Evolutionary conservation across 177 flowering plant species (phyloP), one percentile per base, ranked within the genome.

Genomic region (Vitis hybrid): DNA sequence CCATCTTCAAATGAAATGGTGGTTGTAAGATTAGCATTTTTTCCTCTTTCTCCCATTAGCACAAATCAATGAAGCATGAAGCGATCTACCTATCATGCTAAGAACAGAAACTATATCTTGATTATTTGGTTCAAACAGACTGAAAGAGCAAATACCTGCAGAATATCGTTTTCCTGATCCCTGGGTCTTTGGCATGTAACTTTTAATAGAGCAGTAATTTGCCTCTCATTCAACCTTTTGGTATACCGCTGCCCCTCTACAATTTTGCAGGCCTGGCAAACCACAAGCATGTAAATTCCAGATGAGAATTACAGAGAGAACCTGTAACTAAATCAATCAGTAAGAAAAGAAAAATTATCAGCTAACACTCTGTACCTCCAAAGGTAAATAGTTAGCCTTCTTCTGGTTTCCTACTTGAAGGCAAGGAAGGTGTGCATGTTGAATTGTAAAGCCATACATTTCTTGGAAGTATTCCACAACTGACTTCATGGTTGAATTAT

Each of bases 401-500:
- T 83, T 89, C 70, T 86, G 93, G 74, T 88, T 94, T 68, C 98
- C 97, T 4, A 94, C 98, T 87, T 92, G 95, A 80, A 94, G 95
- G 76, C 98, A 94, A 54, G 98, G 98, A 65, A 91, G 89, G 81
- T 94, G 97, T 5, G 92, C 74, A 68, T 92, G 86, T 72, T 86
- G 91, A 80, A 94, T 94, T n/a, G 92, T 87, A 81, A 94, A 94
- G 48, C 91, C 98, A 79, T 94, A 92, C 89, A 91, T 86, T 76
- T 94, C 98, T 75, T 86, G 97, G 74, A 94, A 94, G 83, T 94
- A 92, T 62, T 92, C 97, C 59, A 94, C 92, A 32, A 94, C 98
- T 11, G 98, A 94, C 78, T 94, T 94, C 97, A 94, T 88, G 46
- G 83, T 92, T 30, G 73, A 79, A 64, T 81, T 78, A 35, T 89